Percentiles rank a stretch among this genome's conserved stretches.
phyloP scores from a whole-genome alignment of 192 early-diverging fungal species.

The Geranomyces michiganensis region DNA sequence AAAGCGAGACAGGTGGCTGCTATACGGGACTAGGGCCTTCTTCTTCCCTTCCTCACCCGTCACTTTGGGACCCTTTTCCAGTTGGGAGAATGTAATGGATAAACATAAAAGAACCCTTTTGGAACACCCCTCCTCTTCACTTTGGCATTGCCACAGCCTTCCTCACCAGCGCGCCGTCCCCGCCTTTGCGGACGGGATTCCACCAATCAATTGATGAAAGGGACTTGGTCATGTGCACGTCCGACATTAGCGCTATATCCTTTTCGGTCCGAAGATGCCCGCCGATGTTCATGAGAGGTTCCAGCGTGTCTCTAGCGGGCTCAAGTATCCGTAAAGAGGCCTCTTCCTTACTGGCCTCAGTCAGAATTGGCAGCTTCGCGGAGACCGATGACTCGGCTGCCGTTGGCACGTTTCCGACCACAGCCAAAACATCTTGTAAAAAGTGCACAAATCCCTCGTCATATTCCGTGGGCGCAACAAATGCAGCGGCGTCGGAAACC shows the following conservation, averaged over 20 bases:
- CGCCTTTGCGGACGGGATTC: neutral
- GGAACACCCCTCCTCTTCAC: neutral
- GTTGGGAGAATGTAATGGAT: too few species aligned
- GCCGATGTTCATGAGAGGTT: neutral
- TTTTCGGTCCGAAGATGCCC: conserved; percentile 2
- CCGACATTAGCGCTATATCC: conserved; percentile 10
- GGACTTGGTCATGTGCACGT: neutral
- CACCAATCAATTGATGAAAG: conserved; percentile 11
- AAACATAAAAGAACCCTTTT: too few species aligned
- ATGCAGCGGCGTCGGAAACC: neutral
- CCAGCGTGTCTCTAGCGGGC: neutral
- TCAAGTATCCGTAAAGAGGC: neutral
- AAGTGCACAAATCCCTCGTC: neutral
- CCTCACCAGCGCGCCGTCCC: neutral
- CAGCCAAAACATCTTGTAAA: neutral
- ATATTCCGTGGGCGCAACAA: neutral
- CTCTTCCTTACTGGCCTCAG: neutral
- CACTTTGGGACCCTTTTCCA: neutral
- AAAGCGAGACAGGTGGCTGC: conserved; percentile 23
- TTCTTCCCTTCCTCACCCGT: neutral
- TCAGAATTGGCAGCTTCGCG: neutral
- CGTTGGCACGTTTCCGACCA: neutral
- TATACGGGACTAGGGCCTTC: conserved; percentile 13
- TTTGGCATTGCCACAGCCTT: neutral
- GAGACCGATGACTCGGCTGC: neutral